phyloP scores from a whole-genome alignment of 2,329 filamentous ascomycete species.

The Thielaviopsis musarum region DNA sequence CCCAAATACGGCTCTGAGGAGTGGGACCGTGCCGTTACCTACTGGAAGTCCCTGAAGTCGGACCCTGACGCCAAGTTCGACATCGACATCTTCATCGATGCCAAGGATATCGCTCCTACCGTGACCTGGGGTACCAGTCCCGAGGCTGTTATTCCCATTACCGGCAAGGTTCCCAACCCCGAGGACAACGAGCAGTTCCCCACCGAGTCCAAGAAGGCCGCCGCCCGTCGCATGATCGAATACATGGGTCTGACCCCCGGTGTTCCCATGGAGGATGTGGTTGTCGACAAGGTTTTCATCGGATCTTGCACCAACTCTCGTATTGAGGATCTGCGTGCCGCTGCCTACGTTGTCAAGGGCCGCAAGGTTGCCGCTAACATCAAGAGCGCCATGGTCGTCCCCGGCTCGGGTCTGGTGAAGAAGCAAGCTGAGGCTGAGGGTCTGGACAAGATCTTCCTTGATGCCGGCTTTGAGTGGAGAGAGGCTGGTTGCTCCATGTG shows the following conservation, averaged over 20 bases:
- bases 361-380: constrained; percentile 76
- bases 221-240: constrained; percentile 67
- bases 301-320: constrained; percentile 95
- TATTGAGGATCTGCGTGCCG: constrained; percentile 86
- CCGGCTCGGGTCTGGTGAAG: constrained; percentile 89
- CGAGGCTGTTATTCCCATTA: constrained; percentile 92
- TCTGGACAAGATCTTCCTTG: constrained; percentile 77
- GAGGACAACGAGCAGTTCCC: constrained; percentile 49
- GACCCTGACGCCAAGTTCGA: constrained; percentile 86
- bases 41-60: constrained; percentile 76
- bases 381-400: constrained; percentile 90
- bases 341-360: constrained; percentile 72
- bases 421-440: constrained; percentile 80
- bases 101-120: constrained; percentile 83
- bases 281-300: constrained; percentile 91
- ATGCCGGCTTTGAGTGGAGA: constrained; percentile 93
- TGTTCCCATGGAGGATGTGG: constrained; percentile 81
- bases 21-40: constrained; percentile 75
- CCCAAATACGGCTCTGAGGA: constrained; percentile 69
- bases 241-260: constrained; percentile 90
- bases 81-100: constrained; percentile 74
- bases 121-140: constrained; percentile 95
- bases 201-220: constrained; percentile 61
- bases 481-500: constrained; percentile 99
- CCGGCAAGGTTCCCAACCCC: constrained; percentile 73